Conservation (phyloP, 2,329 filamentous ascomycete genomes). For the Trichocomaceae sp. region DNA sequence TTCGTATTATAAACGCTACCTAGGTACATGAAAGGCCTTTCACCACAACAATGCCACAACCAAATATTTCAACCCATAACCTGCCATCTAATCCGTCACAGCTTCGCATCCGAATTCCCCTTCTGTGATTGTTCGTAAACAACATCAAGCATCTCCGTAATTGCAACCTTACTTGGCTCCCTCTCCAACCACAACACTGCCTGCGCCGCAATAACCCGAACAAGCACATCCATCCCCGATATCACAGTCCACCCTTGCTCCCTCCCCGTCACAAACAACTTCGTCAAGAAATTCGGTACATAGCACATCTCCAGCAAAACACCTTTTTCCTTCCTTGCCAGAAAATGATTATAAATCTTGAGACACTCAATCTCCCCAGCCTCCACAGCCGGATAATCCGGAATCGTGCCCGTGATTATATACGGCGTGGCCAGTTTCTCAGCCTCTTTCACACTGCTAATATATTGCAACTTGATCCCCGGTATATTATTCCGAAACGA, state of each 20-base stretch:
- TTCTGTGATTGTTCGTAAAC: background rate
- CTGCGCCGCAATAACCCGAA: slow-evolving; percentile 71
- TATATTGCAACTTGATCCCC: slow-evolving; percentile 56
- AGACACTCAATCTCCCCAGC: slow-evolving; percentile 57
- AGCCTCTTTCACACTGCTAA: slow-evolving; percentile 54
- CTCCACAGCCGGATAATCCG: slow-evolving; percentile 65
- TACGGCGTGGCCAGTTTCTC: slow-evolving; percentile 55
- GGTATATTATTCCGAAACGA: background rate
- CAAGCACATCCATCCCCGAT: slow-evolving; percentile 67
- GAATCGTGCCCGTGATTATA: slow-evolving; percentile 63
- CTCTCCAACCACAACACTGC: slow-evolving; percentile 57
- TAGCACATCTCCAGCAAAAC: slow-evolving; percentile 79
- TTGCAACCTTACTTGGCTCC: slow-evolving; percentile 17
- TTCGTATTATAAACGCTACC: too few relatives aligned
- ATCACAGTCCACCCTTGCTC: slow-evolving; percentile 65
- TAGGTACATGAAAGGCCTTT: too few relatives aligned
- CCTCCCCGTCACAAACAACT: slow-evolving; percentile 49
- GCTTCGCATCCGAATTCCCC: too few relatives aligned
- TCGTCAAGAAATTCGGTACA: slow-evolving; percentile 64
- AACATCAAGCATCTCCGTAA: background rate
- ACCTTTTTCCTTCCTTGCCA: slow-evolving; percentile 45
- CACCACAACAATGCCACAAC: too few relatives aligned
- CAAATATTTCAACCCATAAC: too few relatives aligned
- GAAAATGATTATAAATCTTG: slow-evolving; percentile 35
- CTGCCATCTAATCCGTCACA: too few relatives aligned